phyloP scores from a whole-genome alignment of 2,329 filamentous ascomycete genomes.

The Cercospora zeina region DNA sequence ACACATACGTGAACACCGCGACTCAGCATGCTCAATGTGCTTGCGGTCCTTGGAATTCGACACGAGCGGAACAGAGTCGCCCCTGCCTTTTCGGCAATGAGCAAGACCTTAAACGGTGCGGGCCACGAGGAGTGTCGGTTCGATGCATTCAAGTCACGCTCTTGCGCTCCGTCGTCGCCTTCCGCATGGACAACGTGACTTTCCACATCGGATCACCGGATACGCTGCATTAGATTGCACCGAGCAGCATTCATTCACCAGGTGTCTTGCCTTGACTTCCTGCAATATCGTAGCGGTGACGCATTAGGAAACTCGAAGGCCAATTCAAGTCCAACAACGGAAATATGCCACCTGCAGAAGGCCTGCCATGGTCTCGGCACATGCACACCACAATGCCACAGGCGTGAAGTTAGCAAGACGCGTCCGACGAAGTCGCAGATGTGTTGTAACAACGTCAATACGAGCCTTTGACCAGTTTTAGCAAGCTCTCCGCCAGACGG shows the following conservation, averaged over 20 bases:
- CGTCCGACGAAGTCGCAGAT: too few species aligned
- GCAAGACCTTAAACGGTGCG: conserved; percentile 2
- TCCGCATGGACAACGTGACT: not conserved
- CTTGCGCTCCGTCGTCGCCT: conserved; percentile 5
- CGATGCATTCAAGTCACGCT: not conserved
- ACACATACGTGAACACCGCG: not conserved
- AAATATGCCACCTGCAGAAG: too few species aligned
- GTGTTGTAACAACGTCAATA: too few species aligned
- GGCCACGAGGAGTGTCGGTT: not conserved
- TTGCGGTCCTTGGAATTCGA: not conserved
- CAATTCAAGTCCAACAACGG: not conserved
- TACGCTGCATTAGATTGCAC: too few species aligned
- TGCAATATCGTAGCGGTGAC: too few species aligned
- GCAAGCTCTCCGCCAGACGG: too few species aligned
- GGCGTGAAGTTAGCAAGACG: too few species aligned
- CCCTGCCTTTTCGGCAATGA: not conserved
- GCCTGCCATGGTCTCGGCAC: too few species aligned
- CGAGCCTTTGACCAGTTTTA: too few species aligned
- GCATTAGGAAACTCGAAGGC: not conserved
- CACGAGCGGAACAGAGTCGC: not conserved
- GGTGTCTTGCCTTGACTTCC: conserved; percentile 6
- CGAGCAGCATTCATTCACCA: conserved; percentile 1
- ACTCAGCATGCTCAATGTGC: not conserved
- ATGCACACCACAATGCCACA: too few species aligned
- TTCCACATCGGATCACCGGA: conserved; percentile 10